These are phyloP conservation scores for Thalia dealbata DNA, from an alignment of 176 grass and related monocot genomes.

Conservation along the genomic window DNA sequence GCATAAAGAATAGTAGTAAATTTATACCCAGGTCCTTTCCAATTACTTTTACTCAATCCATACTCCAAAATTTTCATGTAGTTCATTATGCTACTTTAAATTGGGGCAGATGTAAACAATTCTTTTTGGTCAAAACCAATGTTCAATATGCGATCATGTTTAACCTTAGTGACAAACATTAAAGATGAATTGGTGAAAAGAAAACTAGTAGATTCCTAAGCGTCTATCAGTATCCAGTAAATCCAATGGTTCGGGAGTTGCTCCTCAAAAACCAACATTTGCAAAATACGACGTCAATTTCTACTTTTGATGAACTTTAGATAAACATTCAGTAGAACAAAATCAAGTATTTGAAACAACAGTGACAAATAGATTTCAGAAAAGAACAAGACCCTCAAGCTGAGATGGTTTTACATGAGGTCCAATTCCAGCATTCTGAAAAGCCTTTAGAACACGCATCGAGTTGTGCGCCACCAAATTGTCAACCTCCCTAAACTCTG, in stretches of 20 bases:
- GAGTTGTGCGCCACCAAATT: slow-evolving; percentile 59
- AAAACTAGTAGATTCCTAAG: no score
- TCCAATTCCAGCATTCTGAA: slow-evolving; percentile 51
- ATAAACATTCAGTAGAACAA: not conserved
- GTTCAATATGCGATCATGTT: not conserved
- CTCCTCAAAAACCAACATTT: slow-evolving; percentile 10
- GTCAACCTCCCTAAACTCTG: slow-evolving; percentile 57
- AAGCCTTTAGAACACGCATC: slow-evolving; percentile 58
- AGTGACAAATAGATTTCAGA: not conserved
- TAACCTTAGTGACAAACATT: no score
- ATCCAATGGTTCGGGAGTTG: no score
- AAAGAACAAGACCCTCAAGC: not conserved
- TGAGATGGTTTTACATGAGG: slow-evolving; percentile 37
- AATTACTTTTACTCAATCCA: no score
- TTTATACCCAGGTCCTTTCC: no score
- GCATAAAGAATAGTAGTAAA: no score
- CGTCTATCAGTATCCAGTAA: not conserved
- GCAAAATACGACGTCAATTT: not conserved
- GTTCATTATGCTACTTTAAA: no score
- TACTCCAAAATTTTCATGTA: no score
- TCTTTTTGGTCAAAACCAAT: not conserved
- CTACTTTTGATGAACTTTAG: not conserved
- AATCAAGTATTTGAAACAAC: not conserved
- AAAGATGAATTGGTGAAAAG: no score
- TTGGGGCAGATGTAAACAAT: no score